A percentile compares a stretch with the other conserved stretches of the same genome.
These are phyloP conservation scores for Heliamphora exappendiculata DNA, from an alignment of 148 eudicot genomes.

Conservation along the genomic window DNA sequence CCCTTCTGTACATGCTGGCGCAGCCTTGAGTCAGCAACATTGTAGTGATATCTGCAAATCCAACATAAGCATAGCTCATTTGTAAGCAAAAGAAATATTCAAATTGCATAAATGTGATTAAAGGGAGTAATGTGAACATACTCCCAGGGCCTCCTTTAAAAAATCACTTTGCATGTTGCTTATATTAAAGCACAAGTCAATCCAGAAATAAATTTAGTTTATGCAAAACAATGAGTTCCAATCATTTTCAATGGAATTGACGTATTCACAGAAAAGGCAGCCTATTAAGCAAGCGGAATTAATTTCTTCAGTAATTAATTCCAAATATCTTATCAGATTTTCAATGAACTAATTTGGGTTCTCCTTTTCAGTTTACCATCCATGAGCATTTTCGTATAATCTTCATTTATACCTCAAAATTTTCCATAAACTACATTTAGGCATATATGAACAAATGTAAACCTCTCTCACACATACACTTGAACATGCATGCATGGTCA, in stretches of 20 bases:
- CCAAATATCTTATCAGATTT: no score
- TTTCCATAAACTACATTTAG: no score
- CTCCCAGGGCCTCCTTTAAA: background rate
- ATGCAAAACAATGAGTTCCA: background rate
- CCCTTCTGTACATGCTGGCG: conserved; percentile 85
- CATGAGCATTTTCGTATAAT: no score
- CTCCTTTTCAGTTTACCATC: no score
- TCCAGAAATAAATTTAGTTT: background rate
- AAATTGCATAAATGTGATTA: background rate
- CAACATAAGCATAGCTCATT: background rate
- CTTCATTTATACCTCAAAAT: no score
- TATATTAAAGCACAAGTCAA: background rate
- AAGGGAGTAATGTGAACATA: background rate
- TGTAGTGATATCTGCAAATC: conserved; percentile 71
- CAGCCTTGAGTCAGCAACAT: conserved; percentile 80
- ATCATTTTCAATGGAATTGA: conserved; percentile 1
- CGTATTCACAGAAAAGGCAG: background rate
- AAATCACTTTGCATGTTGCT: background rate
- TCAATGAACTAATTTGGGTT: no score
- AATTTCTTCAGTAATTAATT: no score
- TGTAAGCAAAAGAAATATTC: background rate
- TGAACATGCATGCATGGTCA: no score
- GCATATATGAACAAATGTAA: background rate
- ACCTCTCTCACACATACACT: background rate
- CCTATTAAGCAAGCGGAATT: no score